These are phyloP conservation scores for Amauroascus verrucosus DNA, from an alignment of 2,329 filamentous ascomycete genomes.

Conservation along the genomic window DNA sequence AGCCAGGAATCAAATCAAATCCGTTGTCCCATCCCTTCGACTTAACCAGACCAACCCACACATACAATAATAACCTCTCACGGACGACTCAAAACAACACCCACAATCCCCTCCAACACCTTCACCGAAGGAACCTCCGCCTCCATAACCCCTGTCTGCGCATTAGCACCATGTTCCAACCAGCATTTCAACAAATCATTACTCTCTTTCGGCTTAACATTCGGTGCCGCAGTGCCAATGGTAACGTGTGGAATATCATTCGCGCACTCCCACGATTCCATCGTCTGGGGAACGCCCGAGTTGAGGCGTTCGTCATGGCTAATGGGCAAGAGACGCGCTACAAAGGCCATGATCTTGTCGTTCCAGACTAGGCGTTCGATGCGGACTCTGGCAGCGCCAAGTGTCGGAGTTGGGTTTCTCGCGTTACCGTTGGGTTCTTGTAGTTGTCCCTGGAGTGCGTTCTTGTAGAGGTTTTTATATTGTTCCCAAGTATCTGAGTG, in stretches of 20 bases:
- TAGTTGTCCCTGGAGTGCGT: constrained; percentile 24
- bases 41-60: neutral
- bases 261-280: constrained; percentile 53
- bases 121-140: constrained; percentile 44
- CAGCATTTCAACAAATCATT: constrained; percentile 72
- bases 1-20: too few relatives aligned
- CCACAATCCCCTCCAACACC: constrained; percentile 47
- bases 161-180: constrained; percentile 50
- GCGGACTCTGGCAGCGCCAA: constrained; percentile 38
- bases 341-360: constrained; percentile 78
- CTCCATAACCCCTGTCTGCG: constrained; percentile 46
- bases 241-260: constrained; percentile 83
- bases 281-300: neutral
- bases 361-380: constrained; percentile 69
- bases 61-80: constrained; percentile 10
- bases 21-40: too few relatives aligned
- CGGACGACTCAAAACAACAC: constrained; percentile 37
- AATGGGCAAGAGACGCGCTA: constrained; percentile 56
- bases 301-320: constrained; percentile 26
- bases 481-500: constrained; percentile 64
- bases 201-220: constrained; percentile 87
- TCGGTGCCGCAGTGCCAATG: constrained; percentile 63
- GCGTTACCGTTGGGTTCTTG: constrained; percentile 20
- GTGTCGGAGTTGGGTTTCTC: constrained; percentile 24
- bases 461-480: constrained; percentile 52